Conservation (phyloP, 257 asterid genomes). For the Solanum gandarillasii region DNA sequence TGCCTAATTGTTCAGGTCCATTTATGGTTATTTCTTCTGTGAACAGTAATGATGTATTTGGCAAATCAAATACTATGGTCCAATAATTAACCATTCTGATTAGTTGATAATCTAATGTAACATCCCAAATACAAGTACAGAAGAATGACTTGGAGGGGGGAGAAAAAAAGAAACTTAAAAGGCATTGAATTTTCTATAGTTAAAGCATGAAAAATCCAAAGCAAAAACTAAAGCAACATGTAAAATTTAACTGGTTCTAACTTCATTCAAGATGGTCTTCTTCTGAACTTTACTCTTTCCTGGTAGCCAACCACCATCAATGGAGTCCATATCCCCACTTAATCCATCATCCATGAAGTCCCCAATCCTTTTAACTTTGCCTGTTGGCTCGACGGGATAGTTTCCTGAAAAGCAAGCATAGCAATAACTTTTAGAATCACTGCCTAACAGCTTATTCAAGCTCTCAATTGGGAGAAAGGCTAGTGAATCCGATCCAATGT, state of each 20-base stretch:
- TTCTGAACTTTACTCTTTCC: neutral
- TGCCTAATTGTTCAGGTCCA: neutral
- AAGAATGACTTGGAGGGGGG: neutral
- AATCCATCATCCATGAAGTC: slow-evolving; percentile 82
- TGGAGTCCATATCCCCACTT: slow-evolving; percentile 47
- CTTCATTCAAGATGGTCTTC: neutral
- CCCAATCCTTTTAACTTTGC: slow-evolving; percentile 77
- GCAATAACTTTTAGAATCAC: slow-evolving; percentile 37
- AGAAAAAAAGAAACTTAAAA: neutral
- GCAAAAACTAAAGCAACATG: neutral
- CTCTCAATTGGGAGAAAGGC: slow-evolving; percentile 59
- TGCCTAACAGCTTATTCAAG: slow-evolving; percentile 35
- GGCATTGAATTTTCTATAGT: neutral
- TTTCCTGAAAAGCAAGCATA: slow-evolving; percentile 78
- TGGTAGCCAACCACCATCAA: slow-evolving; percentile 58
- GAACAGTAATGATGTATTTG: neutral
- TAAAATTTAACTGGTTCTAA: neutral
- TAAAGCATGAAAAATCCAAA: neutral
- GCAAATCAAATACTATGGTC: neutral
- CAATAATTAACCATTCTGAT: neutral
- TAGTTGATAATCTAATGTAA: neutral
- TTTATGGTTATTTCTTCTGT: neutral
- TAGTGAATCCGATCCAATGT: slow-evolving; percentile 75
- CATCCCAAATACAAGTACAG: neutral
- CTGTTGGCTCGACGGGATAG: slow-evolving; percentile 67